Evolutionary conservation across 176 grass and related monocot species (phyloP).

Genomic region (Raddia distichophylla): DNA sequence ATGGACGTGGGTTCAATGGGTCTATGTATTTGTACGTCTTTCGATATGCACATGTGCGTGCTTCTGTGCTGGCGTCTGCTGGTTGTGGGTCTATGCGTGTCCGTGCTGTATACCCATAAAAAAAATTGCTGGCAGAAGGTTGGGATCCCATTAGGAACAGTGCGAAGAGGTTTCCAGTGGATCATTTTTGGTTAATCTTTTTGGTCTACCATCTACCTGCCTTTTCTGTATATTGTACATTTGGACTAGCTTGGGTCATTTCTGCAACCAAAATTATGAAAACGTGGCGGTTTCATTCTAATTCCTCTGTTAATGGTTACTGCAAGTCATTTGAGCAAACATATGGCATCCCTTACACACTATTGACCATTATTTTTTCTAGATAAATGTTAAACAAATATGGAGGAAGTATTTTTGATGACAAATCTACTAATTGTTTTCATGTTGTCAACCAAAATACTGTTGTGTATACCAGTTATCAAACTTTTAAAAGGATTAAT

Average conservation of each 20-base stretch:
- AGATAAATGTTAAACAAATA: slow-evolving; percentile 6
- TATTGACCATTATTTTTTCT: neutral
- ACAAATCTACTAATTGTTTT: neutral
- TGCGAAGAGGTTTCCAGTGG: neutral
- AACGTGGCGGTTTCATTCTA: neutral
- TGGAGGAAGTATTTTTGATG: neutral
- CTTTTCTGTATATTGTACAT: neutral
- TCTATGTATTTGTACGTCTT: no score
- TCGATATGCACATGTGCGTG: no score
- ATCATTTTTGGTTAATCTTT: neutral
- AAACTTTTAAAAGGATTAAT: neutral
- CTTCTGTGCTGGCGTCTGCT: no score
- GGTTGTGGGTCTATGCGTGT: no score
- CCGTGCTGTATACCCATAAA: neutral
- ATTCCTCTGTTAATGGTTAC: neutral
- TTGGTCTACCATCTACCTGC: neutral
- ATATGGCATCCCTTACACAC: neutral
- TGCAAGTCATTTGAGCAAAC: neutral
- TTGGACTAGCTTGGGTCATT: neutral
- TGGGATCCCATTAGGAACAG: neutral
- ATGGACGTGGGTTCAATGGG: no score
- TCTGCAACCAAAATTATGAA: neutral
- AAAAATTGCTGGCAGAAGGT: neutral
- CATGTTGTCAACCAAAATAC: neutral
- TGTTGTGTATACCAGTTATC: neutral